Base-by-base conservation (phyloP, 441 rosid species). In the Jatropha podagrica region DNA sequence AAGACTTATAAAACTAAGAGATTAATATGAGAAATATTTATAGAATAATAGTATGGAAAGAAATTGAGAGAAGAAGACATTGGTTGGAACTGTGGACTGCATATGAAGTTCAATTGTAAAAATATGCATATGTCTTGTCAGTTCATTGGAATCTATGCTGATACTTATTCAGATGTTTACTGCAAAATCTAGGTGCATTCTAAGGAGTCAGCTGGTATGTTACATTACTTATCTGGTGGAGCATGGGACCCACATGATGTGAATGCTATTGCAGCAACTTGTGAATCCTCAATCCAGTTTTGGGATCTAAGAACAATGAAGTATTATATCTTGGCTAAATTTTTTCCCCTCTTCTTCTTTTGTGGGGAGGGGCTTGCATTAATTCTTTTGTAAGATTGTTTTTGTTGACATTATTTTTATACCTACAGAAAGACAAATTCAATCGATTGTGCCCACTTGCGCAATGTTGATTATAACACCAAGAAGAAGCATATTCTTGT, bases 201-300 rank as follows among this genome's bases (percentile, higher is more conserved):
- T 37, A 90, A 91, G 82, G 96, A 86, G 68, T 91, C 98, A 55
- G 86, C 94, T 80, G 97, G 96, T 65, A 86, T 89, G 94, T 81
- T 93, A 76, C 97, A 93, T 72, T 87, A 86, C 81, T 81, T 93
- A 69, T 85, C 96, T 81, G 92, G 97, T 78, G 96, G 98, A 80
- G 97, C 96, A 17, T 91, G 97, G 99, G 95, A 95, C 86, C 97
- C 95, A 7, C 95, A 92, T 85, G 94, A 92, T 51, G 81, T 85
- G 58, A 94, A 91, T 84, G 75, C 88, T 78, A 80, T 92, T 42
- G 96, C 92, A 52, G 91, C 93, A 49, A 90, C 92, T 70, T 83
- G 86, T 86, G 98, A 91, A 75, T 90, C 98, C 54, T 91, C 97
- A 58, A 76, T 92, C 78, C 94, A 94, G 81, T 85, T 94, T 78